phyloP scores from a whole-genome alignment of 2,329 filamentous ascomycete species.

The Aspergillus ochraceoroseus region DNA sequence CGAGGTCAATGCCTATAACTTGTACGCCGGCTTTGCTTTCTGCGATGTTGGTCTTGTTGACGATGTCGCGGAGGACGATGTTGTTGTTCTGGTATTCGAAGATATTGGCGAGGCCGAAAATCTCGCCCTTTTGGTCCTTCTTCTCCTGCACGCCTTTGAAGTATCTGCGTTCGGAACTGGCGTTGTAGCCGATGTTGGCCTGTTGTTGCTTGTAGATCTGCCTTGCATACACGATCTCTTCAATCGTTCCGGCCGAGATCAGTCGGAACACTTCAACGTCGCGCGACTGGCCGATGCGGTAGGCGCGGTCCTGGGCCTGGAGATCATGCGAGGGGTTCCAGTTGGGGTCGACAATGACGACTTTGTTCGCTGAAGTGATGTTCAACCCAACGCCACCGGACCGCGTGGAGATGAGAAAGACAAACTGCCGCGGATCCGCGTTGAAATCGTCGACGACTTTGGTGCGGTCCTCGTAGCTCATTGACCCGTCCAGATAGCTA shows the following conservation, averaged over 20 bases:
- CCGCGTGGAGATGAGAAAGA: constrained; percentile 91
- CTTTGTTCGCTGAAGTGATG: constrained; percentile 96
- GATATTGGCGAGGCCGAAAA: constrained; percentile 85
- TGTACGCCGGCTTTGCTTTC: constrained; percentile 82
- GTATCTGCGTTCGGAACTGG: constrained; percentile 85
- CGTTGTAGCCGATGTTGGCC: constrained; percentile 94
- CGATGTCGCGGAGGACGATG: constrained; percentile 83
- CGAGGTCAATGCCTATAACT: constrained; percentile 70
- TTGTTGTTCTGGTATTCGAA: constrained; percentile 76
- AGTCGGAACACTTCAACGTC: constrained; percentile 95
- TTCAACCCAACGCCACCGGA: constrained; percentile 92
- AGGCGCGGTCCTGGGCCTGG: constrained; percentile 92
- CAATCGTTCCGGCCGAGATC: constrained; percentile 84
- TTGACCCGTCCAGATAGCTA: constrained; percentile 80
- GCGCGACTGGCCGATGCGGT: constrained; percentile 85
- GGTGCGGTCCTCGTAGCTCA: constrained; percentile 78
- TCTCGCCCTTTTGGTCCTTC: constrained; percentile 77
- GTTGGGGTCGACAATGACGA: constrained; percentile 93
- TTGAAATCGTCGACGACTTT: constrained; percentile 87
- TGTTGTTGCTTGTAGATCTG: constrained; percentile 99
- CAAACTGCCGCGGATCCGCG: constrained; percentile 76
- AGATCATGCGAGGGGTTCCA: constrained; percentile 96
- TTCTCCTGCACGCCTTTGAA: constrained; percentile 91
- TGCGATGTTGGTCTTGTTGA: constrained; percentile 96
- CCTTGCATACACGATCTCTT: constrained; percentile 93